Base-by-base conservation (phyloP, 148 eudicot species). In the Gaultheria prostrata region DNA sequence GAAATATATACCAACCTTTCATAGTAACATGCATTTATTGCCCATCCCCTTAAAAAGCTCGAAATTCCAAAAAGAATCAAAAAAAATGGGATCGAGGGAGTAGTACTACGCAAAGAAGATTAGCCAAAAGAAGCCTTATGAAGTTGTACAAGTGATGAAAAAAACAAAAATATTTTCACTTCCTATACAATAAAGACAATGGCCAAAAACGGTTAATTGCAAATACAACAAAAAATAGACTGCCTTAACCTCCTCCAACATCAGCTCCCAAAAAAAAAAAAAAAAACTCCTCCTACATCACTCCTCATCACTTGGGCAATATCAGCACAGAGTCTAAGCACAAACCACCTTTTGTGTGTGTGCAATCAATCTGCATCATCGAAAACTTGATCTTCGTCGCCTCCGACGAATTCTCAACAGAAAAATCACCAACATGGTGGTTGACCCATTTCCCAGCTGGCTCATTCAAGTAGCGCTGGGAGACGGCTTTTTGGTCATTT, bases 371-470 rank as follows among this genome's bases (percentile, higher is more conserved):
- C 72, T 67, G 72, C 72, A 67, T 30, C 72, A 67, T 67, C 13
- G 72, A 67, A 26, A 67, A 67, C 72, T 67, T 67, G 72, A 67
- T 67, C 35, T 67, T 67, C 30, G 35, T 67, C 72, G 39, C 35
- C 35, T 67, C 72, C 7, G 30, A 3, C 39, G 72, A 67, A 30
- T 28, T 67, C 72, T 67, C 39, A 12, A 67, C 72, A 4, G 72
- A 67, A 67, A 67, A 67, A 67, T 67, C 72, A 28, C 72, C 72
- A 67, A 67, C 72, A 13, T 90, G 92, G 84, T 89, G 84, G 57
- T 80, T 7, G 10, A 84, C 65, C 98, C 98, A 94, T 67, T 81
- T 87, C 43, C 93, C 92, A n/a, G n/a, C n/a, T 4, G 26, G 59
- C 17, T 86, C 85, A 18, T 86, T 88, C 70, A 94, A 74, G 76